Base-by-base conservation (phyloP, 306 rosid species). In the Lathyrus sativus region DNA sequence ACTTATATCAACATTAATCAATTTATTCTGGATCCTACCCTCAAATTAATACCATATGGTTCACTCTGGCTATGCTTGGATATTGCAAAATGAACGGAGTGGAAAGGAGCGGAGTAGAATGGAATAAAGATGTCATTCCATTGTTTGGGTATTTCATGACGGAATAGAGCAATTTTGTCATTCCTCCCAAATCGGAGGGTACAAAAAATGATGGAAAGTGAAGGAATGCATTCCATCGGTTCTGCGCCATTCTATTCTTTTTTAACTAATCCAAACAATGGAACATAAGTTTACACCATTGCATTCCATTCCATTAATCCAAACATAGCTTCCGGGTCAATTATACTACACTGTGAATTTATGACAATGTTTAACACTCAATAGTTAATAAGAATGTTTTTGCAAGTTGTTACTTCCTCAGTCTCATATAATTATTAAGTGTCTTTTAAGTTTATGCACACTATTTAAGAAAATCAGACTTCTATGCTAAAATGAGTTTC, bases 391-490 rank as follows among this genome's bases (percentile, higher is more conserved):
- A 17, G 26, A 9, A 17, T 17, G 10, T 17, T 17, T 49, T 49
- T 49, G 12, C 3, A 49, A 17, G 19, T 49, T 49, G 28, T 17
- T 14, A 15, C 11, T 48, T 14, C 18, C 51, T 46, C 10, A 0
- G 7, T 5, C 19, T 46, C 51, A 14, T 46, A n/a, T 45, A 24
- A 24, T 1, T 24, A 26, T 44, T 46, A 7, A 6, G 3, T n/a
- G 51, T 46, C 51, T 46, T 46, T n/a, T 14, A 46, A 46, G 51
- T 19, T n/a, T 46, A n/a, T 46, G 51, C 51, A 5, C 51, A 46
- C 51, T 46, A n/a, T 7, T n/a, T 46, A 46, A 45, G 51, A 46
- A 46, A 6, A 46, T 14, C 51, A 6, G 5, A 46, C 7, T 46
- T n/a, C 17, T 46, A 46, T 46, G 51, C 7, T 14, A 46, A 46